Conservation (phyloP, 176 grass and related monocot genomes). For the Zoysia pacifica region DNA sequence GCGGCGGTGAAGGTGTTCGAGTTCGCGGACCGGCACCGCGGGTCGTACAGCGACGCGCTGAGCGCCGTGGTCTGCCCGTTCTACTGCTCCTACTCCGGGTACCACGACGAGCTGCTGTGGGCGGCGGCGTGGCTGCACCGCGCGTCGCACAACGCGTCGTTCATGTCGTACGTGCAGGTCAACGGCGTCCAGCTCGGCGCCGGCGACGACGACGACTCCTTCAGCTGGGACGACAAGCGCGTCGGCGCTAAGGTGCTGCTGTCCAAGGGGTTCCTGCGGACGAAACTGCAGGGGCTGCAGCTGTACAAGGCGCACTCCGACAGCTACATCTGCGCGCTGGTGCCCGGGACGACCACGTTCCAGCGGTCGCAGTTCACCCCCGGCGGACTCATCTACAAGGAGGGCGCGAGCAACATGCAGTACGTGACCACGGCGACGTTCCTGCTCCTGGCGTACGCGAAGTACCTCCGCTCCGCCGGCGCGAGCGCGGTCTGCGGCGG, state of each 20-base stretch:
- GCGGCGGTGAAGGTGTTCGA: conserved; percentile 61
- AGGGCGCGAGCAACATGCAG: conserved; percentile 79
- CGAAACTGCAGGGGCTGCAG: conserved; percentile 46
- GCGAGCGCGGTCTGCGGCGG: conserved; percentile 45
- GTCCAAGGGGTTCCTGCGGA: conserved; percentile 57
- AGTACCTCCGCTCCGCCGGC: conserved; percentile 68
- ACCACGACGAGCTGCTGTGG: conserved; percentile 87
- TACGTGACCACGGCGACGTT: conserved; percentile 83
- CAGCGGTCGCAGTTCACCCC: conserved; percentile 63
- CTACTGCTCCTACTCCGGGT: conserved; percentile 94
- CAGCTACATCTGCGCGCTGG: conserved; percentile 82
- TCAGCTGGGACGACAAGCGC: conserved; percentile 96
- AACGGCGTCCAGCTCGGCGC: conserved; percentile 63
- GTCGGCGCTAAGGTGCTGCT: conserved; percentile 73
- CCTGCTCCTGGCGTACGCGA: conserved; percentile 74
- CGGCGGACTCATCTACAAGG: conserved; percentile 67
- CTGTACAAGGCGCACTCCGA: conserved; percentile 81
- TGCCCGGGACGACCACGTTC: conserved; percentile 67
- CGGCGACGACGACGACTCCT: conserved; percentile 72
- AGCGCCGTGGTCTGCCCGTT: conserved; percentile 56
- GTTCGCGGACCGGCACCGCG: conserved; percentile 70
- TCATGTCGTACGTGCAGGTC: conserved; percentile 68
- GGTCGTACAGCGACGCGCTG: conserved; percentile 70
- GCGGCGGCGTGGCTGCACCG: conserved; percentile 87
- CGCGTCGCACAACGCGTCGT: conserved; percentile 66